A percentile compares a stretch with the other conserved stretches of the same genome.
phyloP scores from a whole-genome alignment of 1,284 basidiomycete species.

The Ceratobasidium sp. region DNA sequence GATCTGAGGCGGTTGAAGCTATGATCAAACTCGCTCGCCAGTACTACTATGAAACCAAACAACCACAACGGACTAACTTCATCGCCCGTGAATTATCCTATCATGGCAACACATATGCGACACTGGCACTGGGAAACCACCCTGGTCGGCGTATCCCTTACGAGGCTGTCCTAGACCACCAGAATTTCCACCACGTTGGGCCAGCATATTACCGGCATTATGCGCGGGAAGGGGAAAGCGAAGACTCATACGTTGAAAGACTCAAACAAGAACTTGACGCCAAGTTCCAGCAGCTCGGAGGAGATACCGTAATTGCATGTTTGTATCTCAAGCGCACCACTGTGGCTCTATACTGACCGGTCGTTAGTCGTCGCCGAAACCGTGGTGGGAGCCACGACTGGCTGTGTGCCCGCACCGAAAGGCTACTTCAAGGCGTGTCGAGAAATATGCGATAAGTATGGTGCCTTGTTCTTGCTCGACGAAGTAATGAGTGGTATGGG shows the following conservation, averaged over 20 bases:
- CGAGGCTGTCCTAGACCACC: conserved; percentile 64
- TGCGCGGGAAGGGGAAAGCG: conserved; percentile 69
- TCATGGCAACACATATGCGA: conserved; percentile 83
- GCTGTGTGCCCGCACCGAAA: conserved; percentile 74
- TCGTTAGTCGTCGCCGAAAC: conserved; percentile 77
- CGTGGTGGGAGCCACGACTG: conserved; percentile 84
- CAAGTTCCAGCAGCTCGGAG: conserved; percentile 81
- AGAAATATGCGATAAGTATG: conserved; percentile 85
- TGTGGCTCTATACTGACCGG: conserved; percentile 33
- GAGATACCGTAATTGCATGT: conserved; percentile 82
- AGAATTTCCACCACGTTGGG: conserved; percentile 79
- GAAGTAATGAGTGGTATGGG: conserved; percentile 91
- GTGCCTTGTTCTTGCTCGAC: conserved; percentile 84
- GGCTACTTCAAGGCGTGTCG: conserved; percentile 86
- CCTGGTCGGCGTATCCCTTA: conserved; percentile 72
- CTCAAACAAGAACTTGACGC: conserved; percentile 80
- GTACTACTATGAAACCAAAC: conserved; percentile 57
- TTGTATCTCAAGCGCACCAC: conserved; percentile 46
- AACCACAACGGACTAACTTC: conserved; percentile 74
- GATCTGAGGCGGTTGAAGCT: conserved; percentile 85
- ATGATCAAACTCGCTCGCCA: conserved; percentile 81
- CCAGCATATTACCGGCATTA: conserved; percentile 86
- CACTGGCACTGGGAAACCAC: conserved; percentile 70
- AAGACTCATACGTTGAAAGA: conserved; percentile 77
- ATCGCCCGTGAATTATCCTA: conserved; percentile 81